Base-by-base conservation (phyloP, 2,329 filamentous ascomycete genomes). In the Didymella keratinophila region DNA sequence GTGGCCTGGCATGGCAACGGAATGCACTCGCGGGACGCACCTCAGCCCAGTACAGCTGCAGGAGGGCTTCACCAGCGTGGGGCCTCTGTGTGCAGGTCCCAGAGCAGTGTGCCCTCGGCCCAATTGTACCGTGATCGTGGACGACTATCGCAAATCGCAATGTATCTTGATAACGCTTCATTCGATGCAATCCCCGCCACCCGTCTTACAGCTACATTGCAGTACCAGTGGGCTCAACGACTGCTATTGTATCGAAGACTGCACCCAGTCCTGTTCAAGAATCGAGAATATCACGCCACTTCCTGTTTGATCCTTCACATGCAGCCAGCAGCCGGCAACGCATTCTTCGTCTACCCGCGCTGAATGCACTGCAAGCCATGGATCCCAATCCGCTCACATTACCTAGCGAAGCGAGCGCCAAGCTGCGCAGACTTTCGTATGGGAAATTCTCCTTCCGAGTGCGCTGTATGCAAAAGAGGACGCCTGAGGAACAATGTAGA, bases 151-250 rank as follows among this genome's bases (percentile, higher is more conserved):
- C 48, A 47, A 57, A 52, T 48, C 55, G 55, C 44, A 58, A 48
- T 52, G 44, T 52, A 44, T 44, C 36, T 37, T 52, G 55, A 58
- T 58, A 58, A 52, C 48, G 32, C 21, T 58, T 52, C 48, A 58
- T 52, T 57, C 48, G 36, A 32, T 11, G 20, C 48, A 43, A 48
- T 47, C 43, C 47, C 42, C 34, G 47, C 54, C 43, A 23, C 54
- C 48, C 48, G 36, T 30, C 36, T 57, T 39, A 18, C 47, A 34
- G 28, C 37, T 34, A 49, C 45, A 27, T 49, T 53, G 39, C 56
- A 53, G 49, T 45, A 45, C 44, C 32, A 41, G 56, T 58, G 49
- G 39, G 16, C 56, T 49, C 14, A n/a, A 37, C 18, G 16, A 47
- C 21, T 41, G 37, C 37, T 6, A 49, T 25, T 12, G 49, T 32